Base-by-base conservation (phyloP, 495 filamentous ascomycete species). In the Astrothelium macrocarpum region DNA sequence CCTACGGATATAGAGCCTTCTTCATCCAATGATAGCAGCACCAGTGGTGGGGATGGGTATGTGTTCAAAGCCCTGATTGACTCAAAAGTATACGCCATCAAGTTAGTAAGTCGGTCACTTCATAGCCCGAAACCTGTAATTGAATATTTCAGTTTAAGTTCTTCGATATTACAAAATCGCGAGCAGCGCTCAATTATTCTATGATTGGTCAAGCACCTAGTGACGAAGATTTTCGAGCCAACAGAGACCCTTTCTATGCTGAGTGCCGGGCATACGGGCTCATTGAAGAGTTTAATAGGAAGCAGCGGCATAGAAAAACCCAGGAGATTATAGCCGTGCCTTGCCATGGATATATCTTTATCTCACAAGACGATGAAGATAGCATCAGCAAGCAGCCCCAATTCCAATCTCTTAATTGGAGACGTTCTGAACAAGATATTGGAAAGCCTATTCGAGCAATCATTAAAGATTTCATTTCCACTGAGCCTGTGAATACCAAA, bases 401-500 rank as follows among this genome's bases (percentile, higher is more conserved):
- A 49, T 20, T 49, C 18, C 43, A 49, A 3, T 20, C 7, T 18
- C 43, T 49, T 18, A 18, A 49, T 18, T 49, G 43, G 43, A 49
- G 43, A 20, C 43, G 43, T 20, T 49, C 43, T 49, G 43, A 14
- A 49, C 43, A 49, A 49, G 43, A 49, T 49, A 20, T 49, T 49
- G 43, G 43, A 49, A 49, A 49, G n/a, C 43, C 43, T 20, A 49
- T 49, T 49, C 43, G 43, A 49, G 43, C 43, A 20, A 49, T 49
- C 9, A 49, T 49, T 18, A 49, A 49, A 49, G 43, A 49, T 20
- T 49, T 49, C 43, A 18, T 49, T 18, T 18, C 43, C n/a, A 18
- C 9, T 20, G 43, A 49, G 43, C 43, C 43, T 11, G 43, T 49
- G 43, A 49, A 49, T 49, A 49, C 43, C 43, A 49, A 49, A 49